Conservation (phyloP, 805 yeast genomes). For the Candida tibetensis region DNA sequence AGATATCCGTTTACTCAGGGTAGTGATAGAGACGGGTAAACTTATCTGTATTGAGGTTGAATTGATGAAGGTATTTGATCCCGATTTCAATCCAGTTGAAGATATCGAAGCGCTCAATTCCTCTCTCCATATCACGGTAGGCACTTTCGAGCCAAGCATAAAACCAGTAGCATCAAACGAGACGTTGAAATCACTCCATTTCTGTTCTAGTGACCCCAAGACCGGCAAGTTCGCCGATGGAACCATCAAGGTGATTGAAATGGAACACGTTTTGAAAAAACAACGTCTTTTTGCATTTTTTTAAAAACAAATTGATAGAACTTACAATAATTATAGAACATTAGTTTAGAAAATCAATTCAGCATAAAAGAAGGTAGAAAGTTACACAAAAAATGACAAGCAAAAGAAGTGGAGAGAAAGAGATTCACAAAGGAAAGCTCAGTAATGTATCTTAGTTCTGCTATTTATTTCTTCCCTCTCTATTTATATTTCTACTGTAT, state of each 20-base stretch:
- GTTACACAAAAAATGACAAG: too few species aligned
- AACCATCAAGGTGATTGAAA: conserved; percentile 1
- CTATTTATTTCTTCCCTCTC: too few species aligned
- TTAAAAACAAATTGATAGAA: too few species aligned
- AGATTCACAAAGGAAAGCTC: too few species aligned
- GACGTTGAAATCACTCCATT: conserved; percentile 5
- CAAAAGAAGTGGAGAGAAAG: too few species aligned
- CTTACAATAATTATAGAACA: too few species aligned
- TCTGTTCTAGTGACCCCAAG: not conserved
- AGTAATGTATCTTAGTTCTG: too few species aligned
- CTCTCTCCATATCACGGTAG: conserved; percentile 68
- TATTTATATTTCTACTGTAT: too few species aligned
- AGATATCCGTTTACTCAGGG: conserved; percentile 37
- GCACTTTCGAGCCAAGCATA: conserved; percentile 45
- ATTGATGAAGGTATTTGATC: conserved; percentile 14
- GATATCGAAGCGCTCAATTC: conserved; percentile 36
- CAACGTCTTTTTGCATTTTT: conserved; percentile 7
- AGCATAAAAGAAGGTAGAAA: too few species aligned
- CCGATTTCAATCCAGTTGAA: conserved; percentile 1
- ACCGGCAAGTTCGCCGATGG: conserved; percentile 1
- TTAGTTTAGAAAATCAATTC: too few species aligned
- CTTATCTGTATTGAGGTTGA: conserved; percentile 56
- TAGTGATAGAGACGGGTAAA: conserved; percentile 48
- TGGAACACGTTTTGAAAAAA: conserved; percentile 1
- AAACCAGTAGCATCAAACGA: conserved; percentile 54